Conservation (phyloP, 2,329 filamentous ascomycete genomes). For the Pseudocercospora crystallina region DNA sequence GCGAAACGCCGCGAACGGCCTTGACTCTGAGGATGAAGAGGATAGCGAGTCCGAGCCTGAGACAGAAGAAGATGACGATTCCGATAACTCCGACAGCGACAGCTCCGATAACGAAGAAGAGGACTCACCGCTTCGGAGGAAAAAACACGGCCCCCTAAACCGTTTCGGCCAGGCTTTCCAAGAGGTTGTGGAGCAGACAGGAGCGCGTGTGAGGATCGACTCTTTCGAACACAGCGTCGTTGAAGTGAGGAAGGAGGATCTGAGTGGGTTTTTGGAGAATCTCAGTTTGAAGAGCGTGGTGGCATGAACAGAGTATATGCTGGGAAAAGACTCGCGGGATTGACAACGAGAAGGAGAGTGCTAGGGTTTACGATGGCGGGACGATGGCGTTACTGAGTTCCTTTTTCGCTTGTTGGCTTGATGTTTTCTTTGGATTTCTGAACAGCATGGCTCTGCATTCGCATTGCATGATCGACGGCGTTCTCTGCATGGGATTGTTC, state of each 20-base stretch:
- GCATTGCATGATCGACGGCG: no score
- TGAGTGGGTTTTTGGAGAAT: conserved; percentile 85
- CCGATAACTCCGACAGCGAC: conserved; percentile 33
- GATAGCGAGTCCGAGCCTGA: conserved; percentile 55
- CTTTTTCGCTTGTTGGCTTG: no score
- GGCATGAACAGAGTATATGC: conserved; percentile 38
- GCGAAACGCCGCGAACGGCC: conserved; percentile 57
- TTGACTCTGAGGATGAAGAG: conserved; percentile 47
- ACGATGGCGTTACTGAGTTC: no score
- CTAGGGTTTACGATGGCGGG: no score
- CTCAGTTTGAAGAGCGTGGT: conserved; percentile 88
- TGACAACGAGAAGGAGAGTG: no score
- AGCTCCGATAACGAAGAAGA: conserved; percentile 33
- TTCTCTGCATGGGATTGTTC: no score
- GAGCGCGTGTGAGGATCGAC: conserved; percentile 84
- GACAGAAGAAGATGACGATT: conserved; percentile 28
- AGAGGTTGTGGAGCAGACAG: conserved; percentile 89
- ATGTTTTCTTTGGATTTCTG: no score
- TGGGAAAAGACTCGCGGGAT: no score
- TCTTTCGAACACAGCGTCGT: conserved; percentile 97
- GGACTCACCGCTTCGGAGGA: conserved; percentile 55
- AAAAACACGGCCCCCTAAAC: conserved; percentile 74
- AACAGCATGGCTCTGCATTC: no score
- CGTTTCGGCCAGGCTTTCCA: conserved; percentile 94
- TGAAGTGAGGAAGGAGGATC: conserved; percentile 94